phyloP scores from a whole-genome alignment of 805 yeast species.

The Blastobotrys attinorum region DNA sequence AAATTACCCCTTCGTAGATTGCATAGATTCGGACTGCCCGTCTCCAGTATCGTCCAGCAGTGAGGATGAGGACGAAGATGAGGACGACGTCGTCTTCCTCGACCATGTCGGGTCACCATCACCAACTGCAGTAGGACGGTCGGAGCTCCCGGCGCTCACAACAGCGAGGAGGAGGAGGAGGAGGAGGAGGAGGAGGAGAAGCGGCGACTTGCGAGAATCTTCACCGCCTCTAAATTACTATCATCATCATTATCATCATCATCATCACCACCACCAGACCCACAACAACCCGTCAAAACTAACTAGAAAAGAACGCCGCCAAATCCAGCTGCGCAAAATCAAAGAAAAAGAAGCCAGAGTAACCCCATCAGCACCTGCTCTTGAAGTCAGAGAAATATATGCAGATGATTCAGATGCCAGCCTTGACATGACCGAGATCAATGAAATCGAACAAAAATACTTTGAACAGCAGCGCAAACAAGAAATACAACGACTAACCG shows the following conservation, averaged over 20 bases:
- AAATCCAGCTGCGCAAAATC: background rate
- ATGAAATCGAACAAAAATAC: slow-evolving; percentile 10
- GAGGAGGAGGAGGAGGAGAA: too few species aligned
- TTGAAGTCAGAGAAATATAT: background rate
- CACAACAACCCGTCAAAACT: too few species aligned
- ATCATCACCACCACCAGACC: too few species aligned
- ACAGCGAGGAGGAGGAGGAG: too few species aligned
- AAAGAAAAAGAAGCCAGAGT: too few species aligned
- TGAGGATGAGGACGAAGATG: background rate
- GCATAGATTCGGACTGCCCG: too few species aligned
- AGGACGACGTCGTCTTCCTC: too few species aligned
- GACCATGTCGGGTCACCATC: too few species aligned
- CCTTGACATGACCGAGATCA: slow-evolving; percentile 14
- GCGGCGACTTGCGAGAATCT: too few species aligned
- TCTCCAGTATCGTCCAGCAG: background rate
- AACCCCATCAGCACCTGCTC: background rate
- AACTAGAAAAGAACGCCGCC: background rate
- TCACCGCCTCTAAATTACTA: too few species aligned
- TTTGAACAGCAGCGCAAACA: slow-evolving; percentile 5
- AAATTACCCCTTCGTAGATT: background rate
- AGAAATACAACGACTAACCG: slow-evolving; percentile 3
- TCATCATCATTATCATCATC: too few species aligned
- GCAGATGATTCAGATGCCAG: background rate
- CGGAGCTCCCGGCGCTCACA: background rate
- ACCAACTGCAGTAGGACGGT: too few species aligned